Base-by-base conservation (phyloP, 2,329 filamentous ascomycete species). In the Paraconiothyrium sp. region DNA sequence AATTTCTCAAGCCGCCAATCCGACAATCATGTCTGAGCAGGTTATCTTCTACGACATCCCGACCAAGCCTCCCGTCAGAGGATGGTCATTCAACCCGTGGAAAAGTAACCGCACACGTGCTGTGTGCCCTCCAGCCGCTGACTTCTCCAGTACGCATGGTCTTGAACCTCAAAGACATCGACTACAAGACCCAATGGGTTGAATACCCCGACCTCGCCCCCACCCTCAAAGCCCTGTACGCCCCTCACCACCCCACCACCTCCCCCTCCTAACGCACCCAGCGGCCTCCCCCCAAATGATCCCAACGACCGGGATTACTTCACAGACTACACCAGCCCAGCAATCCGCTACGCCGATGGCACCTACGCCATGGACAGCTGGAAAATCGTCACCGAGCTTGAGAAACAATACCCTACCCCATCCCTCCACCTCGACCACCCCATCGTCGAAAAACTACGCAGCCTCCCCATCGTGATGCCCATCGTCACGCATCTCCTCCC, bases 31-130 rank as follows among this genome's bases (percentile, higher is more conserved):
- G 60, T 59, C 72, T 35, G 71, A 81, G 34, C 72, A 82, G 63
- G 79, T 89, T 41, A 78, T 85, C 9, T 74, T 92, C 1, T 90
- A 87, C 67, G 90, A 92, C 72, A 75, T 92, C 2, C 85, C 89
- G 2, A 88, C 82, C 76, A 84, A 81, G 71, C 77, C 79, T 22
- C 80, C 79, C 16, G 74, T 79, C 43, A 78, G 77, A 8, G 72
- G 80, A 54, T 92, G 90, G 90, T 90, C 89, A 1, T 78, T 86
- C 49, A 92, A 92, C 72, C 86, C 89, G 0, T 92, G 89, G 89
- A 92, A 90, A 78, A 87, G 89, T 90, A 78, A 68, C 75, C 74
- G 34, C 22, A n/a, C n/a, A 20, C 22, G 5, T 34, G 24, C 35
- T 35, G 11, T 14, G 2, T 13, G 10, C 2, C 16, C 10, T 10